A percentile compares a stretch with the other conserved stretches of the same genome.
phyloP scores from a whole-genome alignment of 2,329 filamentous ascomycete species.

The Aspergillus sp. region DNA sequence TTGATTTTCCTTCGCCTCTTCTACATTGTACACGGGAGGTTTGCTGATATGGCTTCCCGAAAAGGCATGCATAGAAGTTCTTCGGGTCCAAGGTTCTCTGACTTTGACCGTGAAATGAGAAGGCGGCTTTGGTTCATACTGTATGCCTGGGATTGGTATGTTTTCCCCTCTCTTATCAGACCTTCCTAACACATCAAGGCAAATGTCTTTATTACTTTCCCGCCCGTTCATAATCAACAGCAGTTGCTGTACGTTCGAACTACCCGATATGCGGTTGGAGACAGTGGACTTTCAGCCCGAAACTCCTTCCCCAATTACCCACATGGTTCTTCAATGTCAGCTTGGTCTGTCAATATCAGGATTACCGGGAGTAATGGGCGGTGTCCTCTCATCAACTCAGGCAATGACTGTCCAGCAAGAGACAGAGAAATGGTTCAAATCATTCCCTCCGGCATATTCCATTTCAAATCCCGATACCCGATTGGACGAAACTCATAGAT shows the following conservation, averaged over 20 bases:
- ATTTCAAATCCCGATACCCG: slow-evolving; percentile 43
- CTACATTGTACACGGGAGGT: background rate
- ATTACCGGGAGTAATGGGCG: slow-evolving; percentile 16
- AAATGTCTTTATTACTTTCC: slow-evolving; percentile 46
- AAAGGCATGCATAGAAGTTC: slow-evolving; percentile 39
- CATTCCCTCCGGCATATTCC: slow-evolving; percentile 45
- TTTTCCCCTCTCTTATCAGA: slow-evolving; percentile 5
- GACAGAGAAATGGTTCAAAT: slow-evolving; percentile 46
- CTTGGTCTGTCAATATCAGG: slow-evolving; percentile 34
- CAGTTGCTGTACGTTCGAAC: slow-evolving; percentile 38
- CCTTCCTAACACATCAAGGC: slow-evolving; percentile 24
- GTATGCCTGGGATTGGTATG: slow-evolving; percentile 51
- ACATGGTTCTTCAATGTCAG: slow-evolving; percentile 44
- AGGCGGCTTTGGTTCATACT: slow-evolving; percentile 49
- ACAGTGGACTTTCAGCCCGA: slow-evolving; percentile 29
- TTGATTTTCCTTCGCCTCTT: no score
- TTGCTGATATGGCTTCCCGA: background rate
- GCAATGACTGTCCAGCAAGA: slow-evolving; percentile 32
- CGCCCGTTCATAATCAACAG: slow-evolving; percentile 48
- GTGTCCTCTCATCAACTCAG: slow-evolving; percentile 11
- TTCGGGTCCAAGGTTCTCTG: slow-evolving; percentile 35
- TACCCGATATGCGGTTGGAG: slow-evolving; percentile 43
- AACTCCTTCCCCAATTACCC: slow-evolving; percentile 45
- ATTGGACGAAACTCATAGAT: slow-evolving; percentile 43
- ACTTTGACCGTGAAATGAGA: slow-evolving; percentile 51